These are phyloP conservation scores for Davidsoniella neocaledoniae DNA, from an alignment of 2,329 filamentous ascomycete species.

Conservation along the genomic window DNA sequence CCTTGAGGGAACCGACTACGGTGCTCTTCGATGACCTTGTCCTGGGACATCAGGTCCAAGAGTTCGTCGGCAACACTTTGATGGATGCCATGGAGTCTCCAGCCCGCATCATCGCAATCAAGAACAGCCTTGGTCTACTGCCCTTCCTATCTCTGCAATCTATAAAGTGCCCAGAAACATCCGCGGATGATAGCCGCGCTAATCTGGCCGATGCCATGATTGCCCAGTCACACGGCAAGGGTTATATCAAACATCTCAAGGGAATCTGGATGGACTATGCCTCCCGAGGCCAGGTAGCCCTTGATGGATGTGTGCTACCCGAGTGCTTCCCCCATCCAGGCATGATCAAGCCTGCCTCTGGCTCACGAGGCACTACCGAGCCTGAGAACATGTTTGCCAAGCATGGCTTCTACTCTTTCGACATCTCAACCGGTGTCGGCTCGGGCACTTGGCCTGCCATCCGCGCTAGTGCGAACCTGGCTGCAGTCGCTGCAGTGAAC, in stretches of 20 bases:
- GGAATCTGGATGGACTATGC: slow-evolving; percentile 13
- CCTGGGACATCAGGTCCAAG: slow-evolving; percentile 3
- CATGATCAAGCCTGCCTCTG: slow-evolving; percentile 4
- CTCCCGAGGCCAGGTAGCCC: slow-evolving; percentile 11
- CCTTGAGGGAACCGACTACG: too few relatives aligned
- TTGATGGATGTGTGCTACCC: slow-evolving; percentile 14
- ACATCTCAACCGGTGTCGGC: slow-evolving; percentile 15
- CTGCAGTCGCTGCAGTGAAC: slow-evolving; percentile 12
- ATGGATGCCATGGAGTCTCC: slow-evolving; percentile 9
- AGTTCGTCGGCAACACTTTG: slow-evolving; percentile 5
- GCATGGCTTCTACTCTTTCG: slow-evolving; percentile 16
- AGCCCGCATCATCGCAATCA: slow-evolving; percentile 5
- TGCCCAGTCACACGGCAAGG: slow-evolving; percentile 13
- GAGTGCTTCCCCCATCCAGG: slow-evolving; percentile 15
- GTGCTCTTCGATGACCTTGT: slow-evolving; percentile 9
- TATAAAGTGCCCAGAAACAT: background rate
- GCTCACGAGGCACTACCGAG: background rate
- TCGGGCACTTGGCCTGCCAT: slow-evolving; percentile 15
- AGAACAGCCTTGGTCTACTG: slow-evolving; percentile 1
- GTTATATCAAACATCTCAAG: slow-evolving; percentile 14
- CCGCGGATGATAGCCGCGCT: background rate
- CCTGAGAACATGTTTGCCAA: slow-evolving; percentile 13
- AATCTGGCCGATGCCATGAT: slow-evolving; percentile 8
- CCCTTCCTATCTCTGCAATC: slow-evolving; percentile 3
- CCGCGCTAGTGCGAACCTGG: slow-evolving; percentile 15